A percentile compares a stretch with the other conserved stretches of the same genome.
phyloP scores from a whole-genome alignment of 2,329 filamentous ascomycete genomes.

The Pezicula carpinea region DNA sequence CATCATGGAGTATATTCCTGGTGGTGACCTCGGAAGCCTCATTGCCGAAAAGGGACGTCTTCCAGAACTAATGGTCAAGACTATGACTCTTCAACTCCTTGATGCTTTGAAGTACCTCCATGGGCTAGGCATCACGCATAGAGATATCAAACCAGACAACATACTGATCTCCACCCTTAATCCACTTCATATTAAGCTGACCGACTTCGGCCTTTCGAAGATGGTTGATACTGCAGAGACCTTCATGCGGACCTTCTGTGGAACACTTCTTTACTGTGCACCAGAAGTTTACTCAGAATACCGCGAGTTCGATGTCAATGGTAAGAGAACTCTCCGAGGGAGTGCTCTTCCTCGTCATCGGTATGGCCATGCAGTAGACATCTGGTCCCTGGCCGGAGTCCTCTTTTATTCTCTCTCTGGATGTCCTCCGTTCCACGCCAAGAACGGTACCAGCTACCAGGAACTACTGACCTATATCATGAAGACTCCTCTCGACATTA shows the following conservation, averaged over 20 bases:
- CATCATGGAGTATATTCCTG: conserved; percentile 89
- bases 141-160: conserved; percentile 99
- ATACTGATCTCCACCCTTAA: conserved; percentile 74
- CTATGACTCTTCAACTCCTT: conserved; percentile 71
- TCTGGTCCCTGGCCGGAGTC: conserved; percentile 94
- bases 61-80: conserved; percentile 62
- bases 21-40: conserved; percentile 76
- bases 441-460: conserved; percentile 68
- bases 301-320: conserved; percentile 63
- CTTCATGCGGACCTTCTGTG: conserved; percentile 93
- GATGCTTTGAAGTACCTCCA: conserved; percentile 85
- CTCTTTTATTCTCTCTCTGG: conserved; percentile 81
- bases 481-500: conserved; percentile 64
- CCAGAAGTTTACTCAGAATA: conserved; percentile 89
- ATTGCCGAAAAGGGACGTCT: conserved; percentile 59
- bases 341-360: conserved; percentile 42
- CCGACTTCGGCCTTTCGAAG: conserved; percentile 95
- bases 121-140: conserved; percentile 83
- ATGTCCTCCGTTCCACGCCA: conserved; percentile 75
- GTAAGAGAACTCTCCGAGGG: conserved; percentile 42
- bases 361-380: conserved; percentile 89
- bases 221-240: conserved; percentile 87
- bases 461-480: conserved; percentile 85
- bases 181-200: conserved; percentile 82
- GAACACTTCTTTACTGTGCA: conserved; percentile 91